Evolutionary conservation across 345 rosid species (phyloP), one percentile per base, ranked within the genome.

Genomic region (Citrus hindsii): DNA sequence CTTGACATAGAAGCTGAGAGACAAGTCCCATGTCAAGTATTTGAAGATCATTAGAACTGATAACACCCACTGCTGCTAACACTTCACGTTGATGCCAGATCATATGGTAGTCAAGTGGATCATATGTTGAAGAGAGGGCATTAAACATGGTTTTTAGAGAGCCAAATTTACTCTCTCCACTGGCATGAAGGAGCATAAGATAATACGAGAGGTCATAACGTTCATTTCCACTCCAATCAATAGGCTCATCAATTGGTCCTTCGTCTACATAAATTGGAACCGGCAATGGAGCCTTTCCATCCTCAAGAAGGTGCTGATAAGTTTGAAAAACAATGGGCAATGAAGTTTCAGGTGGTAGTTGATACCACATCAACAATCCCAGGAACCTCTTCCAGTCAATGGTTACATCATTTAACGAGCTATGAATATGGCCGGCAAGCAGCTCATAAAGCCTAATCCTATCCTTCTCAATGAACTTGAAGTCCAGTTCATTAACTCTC

Each of bases 91-190:
- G 90, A 90, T 94, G 98, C 98, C 98, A 96, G 81, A 92, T 92
- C 99, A 96, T 96, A 86, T 94, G 99, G 85, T 89, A 87, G 89
- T 96, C 99, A 72, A 96, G 98, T 71, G 98, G 97, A 88, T 96
- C 98, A 74, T 90, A 69, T 55, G 98, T 94, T 64, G 98, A 96
- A 76, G 98, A 90, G 81, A 86, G 88, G 82, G 93, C 88, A 86
- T 97, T 96, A 79, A 94, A 87, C 99, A 94, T 96, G 42, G 88
- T 88, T 87, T 92, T 94, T 82, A 90, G 73, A 73, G 83, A 86
- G 77, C 87, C 82, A 84, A 84, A 72, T 76, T 90, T 86, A 60
- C 82, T 80, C 53, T 86, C 93, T 76, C 89, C 94, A 84, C 81
- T 88, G 70, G 94, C 88, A 87, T 92, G 97, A 75, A 96, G 92